Base-by-base conservation (phyloP, 2,329 filamentous ascomycete genomes). In the Chaetomium olivaceum region DNA sequence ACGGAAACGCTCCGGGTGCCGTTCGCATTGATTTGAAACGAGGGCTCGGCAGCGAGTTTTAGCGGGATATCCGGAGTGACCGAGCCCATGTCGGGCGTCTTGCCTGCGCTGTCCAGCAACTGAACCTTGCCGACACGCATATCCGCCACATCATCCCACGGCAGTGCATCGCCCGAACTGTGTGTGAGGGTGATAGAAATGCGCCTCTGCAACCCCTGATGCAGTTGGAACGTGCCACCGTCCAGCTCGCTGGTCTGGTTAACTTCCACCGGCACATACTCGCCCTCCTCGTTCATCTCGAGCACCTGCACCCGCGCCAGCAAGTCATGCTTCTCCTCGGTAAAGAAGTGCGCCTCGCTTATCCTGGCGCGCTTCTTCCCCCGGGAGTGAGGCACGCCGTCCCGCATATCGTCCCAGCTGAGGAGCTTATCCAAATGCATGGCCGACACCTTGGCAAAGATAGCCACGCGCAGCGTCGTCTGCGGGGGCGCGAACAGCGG, bases 341-440 rank as follows among this genome's bases (percentile, higher is more conserved):
- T 92, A 73, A 90, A 96, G 75, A 96, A 99, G 71, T 99, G 93
- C 0, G 91, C 90, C 76, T 99, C 95, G 14, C 92, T 89, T 70
- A 99, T 89, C 12, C 95, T 86, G 27, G 91, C 84, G 51, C 82
- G 84, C 67, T 84, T 86, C 64, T 81, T 83, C 51, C 81, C 81
- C 63, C 85, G 83, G 21, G 85, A 84, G 68, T 86, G 84, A 2
- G 85, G 83, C 58, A 88, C 82, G 21, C 86, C 85, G 77, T 99
- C 94, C 65, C 94, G 89, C 89, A 99, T 97, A 73, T 98, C 95
- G 75, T 99, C 95, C 95, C 95, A 99, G 79, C 95, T 99, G 14
- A 97, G 86, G 59, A 99, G 84, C 80, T 97, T 98, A 77, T 99
- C 95, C 25, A 99, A 85, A 78, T 99, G 95, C 89, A 97, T 97